These are phyloP conservation scores for Kluyveromyces marxianus DNA, from an alignment of 1,139 yeast species.

Conservation along the genomic window DNA sequence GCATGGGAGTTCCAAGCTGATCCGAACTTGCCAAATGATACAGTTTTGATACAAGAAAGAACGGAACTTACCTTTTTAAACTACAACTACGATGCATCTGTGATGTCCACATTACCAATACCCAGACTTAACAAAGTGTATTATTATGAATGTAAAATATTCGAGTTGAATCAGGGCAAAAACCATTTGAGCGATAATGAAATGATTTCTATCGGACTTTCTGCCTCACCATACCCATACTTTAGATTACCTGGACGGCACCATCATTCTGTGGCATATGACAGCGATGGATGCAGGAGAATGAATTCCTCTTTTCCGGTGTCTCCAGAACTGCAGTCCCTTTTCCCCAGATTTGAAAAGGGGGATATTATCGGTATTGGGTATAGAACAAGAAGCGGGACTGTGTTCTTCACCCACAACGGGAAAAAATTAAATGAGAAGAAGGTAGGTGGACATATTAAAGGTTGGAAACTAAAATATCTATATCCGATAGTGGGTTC, in stretches of 20 bases:
- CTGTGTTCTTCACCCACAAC: conserved; percentile 60
- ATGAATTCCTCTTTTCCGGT: conserved; percentile 69
- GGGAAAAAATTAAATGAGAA: conserved; percentile 64
- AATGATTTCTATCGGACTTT: conserved; percentile 63
- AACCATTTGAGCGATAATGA: conserved; percentile 36
- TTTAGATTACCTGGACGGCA: conserved; percentile 74
- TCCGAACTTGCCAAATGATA: conserved; percentile 50
- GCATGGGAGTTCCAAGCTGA: conserved; percentile 93
- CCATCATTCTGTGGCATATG: conserved; percentile 78
- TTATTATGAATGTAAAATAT: conserved; percentile 79
- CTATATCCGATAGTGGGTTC: conserved; percentile 89
- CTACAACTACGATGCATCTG: conserved; percentile 63
- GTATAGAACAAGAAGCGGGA: conserved; percentile 51
- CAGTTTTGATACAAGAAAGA: conserved; percentile 56
- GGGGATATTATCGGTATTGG: conserved; percentile 70
- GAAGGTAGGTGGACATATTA: conserved; percentile 65
- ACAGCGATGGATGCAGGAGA: conserved; percentile 73
- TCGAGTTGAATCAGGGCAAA: conserved; percentile 38
- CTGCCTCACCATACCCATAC: conserved; percentile 84
- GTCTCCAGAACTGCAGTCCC: conserved; percentile 41
- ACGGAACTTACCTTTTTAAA: conserved; percentile 71
- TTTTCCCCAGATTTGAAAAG: conserved; percentile 67
- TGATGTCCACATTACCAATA: conserved; percentile 79
- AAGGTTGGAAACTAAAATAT: conserved; percentile 71
- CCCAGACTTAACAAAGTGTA: conserved; percentile 83